Conservation (phyloP, 108 stramenopile species). For the Nannochloropsis salina region DNA sequence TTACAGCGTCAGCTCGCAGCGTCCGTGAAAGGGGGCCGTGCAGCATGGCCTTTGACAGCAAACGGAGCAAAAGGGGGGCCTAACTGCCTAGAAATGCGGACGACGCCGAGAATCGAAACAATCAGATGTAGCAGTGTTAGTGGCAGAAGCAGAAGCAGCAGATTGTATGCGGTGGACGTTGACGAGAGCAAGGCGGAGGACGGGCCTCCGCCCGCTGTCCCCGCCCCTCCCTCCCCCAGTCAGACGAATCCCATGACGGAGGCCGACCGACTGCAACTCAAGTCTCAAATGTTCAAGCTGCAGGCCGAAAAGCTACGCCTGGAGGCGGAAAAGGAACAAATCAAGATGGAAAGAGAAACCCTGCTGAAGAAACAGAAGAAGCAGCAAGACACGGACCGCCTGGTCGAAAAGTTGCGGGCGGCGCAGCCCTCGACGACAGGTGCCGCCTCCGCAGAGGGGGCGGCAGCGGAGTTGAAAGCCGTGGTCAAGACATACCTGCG, state of each 20-base stretch:
- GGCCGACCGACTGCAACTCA: neutral
- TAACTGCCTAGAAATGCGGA: neutral
- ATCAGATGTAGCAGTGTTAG: neutral
- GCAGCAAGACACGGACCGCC: conserved; percentile 17
- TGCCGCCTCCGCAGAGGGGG: neutral
- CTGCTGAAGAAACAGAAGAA: conserved; percentile 32
- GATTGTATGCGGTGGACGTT: neutral
- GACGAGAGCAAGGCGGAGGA: conserved; percentile 2
- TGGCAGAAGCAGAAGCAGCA: neutral
- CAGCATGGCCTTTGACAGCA: neutral
- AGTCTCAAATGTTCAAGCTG: neutral
- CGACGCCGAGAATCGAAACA: neutral
- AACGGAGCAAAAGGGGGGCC: neutral
- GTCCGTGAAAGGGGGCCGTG: neutral
- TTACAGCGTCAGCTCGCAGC: neutral
- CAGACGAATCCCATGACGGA: neutral
- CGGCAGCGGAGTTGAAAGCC: neutral
- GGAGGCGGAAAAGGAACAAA: conserved; percentile 41
- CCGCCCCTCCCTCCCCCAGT: neutral
- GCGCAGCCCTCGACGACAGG: neutral
- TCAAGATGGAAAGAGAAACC: conserved; percentile 29
- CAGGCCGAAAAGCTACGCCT: conserved; percentile 38
- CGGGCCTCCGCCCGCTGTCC: neutral
- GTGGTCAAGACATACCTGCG: neutral
- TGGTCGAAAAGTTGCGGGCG: neutral